Base-by-base conservation (phyloP, 345 rosid genomes). In the Rhodamnia rubescens region DNA sequence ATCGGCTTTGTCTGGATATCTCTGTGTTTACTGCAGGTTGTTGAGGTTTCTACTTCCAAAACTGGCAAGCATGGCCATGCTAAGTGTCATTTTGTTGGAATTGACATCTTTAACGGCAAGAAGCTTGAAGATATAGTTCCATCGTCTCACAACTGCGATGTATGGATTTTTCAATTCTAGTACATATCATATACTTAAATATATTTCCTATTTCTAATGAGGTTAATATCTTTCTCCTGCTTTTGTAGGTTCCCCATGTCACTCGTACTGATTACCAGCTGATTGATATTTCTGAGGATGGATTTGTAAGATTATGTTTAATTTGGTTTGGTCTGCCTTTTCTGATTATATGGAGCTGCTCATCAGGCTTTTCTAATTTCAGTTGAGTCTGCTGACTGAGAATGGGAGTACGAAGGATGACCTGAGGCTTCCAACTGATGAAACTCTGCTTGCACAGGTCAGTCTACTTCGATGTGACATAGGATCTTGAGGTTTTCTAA, bases 11-110 rank as follows among this genome's bases (percentile, higher is more conserved):
- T 69, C 5, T 9, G 78, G 78, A 18, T 32, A 47, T 74, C 32
- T 5, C n/a, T 21, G 11, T 86, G 61, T 83, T 84, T 57, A 80
- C 32, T 42, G 12, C 90, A 95, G 98, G 97, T 95, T 84, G 96
- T 91, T 84, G 96, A 95, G 89, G 98, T 94, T 87, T 95, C 97
- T 15, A 95, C 98, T 61, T 94, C 96, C 32, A 94, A 95, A 92
- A 93, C 98, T 0, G 96, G 97, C 9, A 95, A 93, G 93, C 98
- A 94, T 50, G 97, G 97, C 85, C 98, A 95, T 83, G 97, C 98
- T 29, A 95, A 94, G 87, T 95, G 98, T 88, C 98, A 95, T 88
- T 94, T 95, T 85, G 97, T 95, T 40, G 97, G 88, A 52, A 93
- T 95, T 87, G 98, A 95, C 87, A 95, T 95, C 69, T 95, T 95